Conservation (phyloP, 148 eudicot genomes). For the Simmondsia chinensis region DNA sequence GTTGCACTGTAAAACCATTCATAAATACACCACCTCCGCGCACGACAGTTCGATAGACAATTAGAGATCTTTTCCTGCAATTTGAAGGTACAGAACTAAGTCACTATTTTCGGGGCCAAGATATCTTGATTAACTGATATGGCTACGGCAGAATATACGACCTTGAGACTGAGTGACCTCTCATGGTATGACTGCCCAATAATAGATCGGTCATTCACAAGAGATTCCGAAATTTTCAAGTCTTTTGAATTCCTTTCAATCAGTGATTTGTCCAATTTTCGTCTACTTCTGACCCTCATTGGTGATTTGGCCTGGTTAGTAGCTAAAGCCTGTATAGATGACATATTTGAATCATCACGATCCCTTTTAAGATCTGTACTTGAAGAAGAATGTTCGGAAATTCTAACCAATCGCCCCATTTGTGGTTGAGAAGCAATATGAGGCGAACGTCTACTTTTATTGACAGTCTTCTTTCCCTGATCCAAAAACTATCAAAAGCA, state of each 20-base stretch:
- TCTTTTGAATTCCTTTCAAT: constrained; percentile 35
- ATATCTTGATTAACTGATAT: too few relatives aligned
- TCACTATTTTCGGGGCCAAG: constrained; percentile 4
- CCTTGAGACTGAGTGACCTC: constrained; percentile 36
- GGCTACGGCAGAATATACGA: constrained; percentile 7
- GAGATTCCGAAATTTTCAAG: constrained; percentile 23
- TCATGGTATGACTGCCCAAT: constrained; percentile 23
- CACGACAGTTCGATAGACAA: constrained; percentile 47
- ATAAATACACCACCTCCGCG: constrained; percentile 76
- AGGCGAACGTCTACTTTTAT: constrained; percentile 37
- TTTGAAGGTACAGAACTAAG: constrained; percentile 3
- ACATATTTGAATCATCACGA: constrained; percentile 56
- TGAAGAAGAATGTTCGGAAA: constrained; percentile 59
- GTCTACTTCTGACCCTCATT: constrained; percentile 60
- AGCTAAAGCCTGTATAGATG: constrained; percentile 38
- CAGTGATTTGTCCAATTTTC: constrained; percentile 50
- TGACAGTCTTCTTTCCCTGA: constrained; percentile 31
- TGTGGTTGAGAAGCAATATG: constrained; percentile 42
- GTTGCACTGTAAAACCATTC: constrained; percentile 99
- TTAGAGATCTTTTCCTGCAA: constrained; percentile 55
- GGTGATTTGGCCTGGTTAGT: constrained; percentile 33
- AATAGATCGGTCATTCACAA: constrained; percentile 26
- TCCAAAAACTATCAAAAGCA: constrained; percentile 33
- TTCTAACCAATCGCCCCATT: constrained; percentile 36
- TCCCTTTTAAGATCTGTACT: constrained; percentile 58